phyloP scores from a whole-genome alignment of 768 basidiomycete genomes.

The Tremella yokohamensis region DNA sequence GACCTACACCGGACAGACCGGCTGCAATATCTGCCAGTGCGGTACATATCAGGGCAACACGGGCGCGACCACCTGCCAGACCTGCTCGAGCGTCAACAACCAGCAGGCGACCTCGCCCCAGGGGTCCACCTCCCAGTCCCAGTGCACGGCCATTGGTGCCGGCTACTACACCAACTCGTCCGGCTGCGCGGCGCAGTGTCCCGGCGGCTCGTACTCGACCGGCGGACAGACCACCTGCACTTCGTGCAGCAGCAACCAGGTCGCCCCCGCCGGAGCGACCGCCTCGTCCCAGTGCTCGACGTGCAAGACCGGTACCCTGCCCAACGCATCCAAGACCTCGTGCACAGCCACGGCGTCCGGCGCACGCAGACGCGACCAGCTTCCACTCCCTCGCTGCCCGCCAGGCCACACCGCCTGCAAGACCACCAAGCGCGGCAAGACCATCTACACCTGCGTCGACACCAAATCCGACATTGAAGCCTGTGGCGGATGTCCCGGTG shows the following conservation, averaged over 20 bases:
- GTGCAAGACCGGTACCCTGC: slow-evolving; percentile 2
- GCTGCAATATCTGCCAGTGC: slow-evolving; percentile 12
- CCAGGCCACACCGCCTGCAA: neutral
- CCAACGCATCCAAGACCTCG: neutral
- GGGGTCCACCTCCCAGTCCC: slow-evolving; percentile 1
- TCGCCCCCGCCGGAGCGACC: slow-evolving; percentile 7
- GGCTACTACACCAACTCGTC: slow-evolving; percentile 8
- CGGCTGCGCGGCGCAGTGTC: slow-evolving; percentile 1
- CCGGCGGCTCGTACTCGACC: slow-evolving; percentile 3
- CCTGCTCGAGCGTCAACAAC: slow-evolving; percentile 10
- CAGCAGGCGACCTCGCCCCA: neutral
- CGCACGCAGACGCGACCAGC: too few relatives aligned
- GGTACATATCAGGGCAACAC: slow-evolving; percentile 2
- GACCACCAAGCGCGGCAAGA: neutral
- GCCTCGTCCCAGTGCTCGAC: slow-evolving; percentile 2
- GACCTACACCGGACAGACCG: slow-evolving; percentile 9
- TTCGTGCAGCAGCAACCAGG: slow-evolving; percentile 2
- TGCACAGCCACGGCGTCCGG: neutral
- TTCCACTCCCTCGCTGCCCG: neutral
- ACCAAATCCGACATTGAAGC: neutral
- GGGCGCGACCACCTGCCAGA: slow-evolving; percentile 8
- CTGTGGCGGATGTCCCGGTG: slow-evolving; percentile 6
- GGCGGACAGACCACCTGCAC: neutral
- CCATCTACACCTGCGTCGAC: neutral
- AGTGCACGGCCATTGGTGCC: neutral